Evolutionary conservation across 208 protist genomes (phyloP).

Genomic region (Trypanosoma scelopori): DNA sequence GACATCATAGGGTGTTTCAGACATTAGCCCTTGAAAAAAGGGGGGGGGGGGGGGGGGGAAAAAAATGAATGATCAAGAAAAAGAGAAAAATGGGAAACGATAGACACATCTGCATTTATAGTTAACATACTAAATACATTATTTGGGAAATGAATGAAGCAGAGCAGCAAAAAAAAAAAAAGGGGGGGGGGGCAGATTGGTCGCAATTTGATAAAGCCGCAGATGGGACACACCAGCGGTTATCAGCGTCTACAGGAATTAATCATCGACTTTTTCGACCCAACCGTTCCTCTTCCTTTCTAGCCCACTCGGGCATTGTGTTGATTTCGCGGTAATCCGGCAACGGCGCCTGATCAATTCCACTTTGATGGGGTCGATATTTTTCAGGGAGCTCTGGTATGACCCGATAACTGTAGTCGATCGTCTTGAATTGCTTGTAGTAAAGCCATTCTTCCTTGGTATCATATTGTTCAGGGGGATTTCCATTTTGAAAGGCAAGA

Average conservation of each 20-base stretch:
- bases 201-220: no score
- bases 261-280: no score
- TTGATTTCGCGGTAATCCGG: conserved; percentile 90
- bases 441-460: conserved; percentile 92
- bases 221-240: background rate
- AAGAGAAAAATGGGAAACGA: conserved; percentile 13
- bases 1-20: conserved; percentile 59
- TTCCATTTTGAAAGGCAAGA: conserved; percentile 83
- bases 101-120: conserved; percentile 8
- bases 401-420: conserved; percentile 86
- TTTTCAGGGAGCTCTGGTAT: conserved; percentile 91
- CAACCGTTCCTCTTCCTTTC: conserved; percentile 78
- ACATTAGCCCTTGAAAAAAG: conserved; percentile 21
- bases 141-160: no score
- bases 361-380: conserved; percentile 90
- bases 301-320: conserved; percentile 85
- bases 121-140: no score
- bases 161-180: conserved; percentile 14
- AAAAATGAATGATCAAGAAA: conserved; percentile 22
- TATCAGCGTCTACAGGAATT: no score
- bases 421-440: conserved; percentile 92
- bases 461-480: conserved; percentile 84
- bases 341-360: conserved; percentile 85
- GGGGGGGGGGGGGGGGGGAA: background rate
- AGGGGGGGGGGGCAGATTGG: no score